A percentile compares a stretch with the other conserved stretches of the same genome.
phyloP scores from a whole-genome alignment of 1,284 basidiomycete genomes.

The Boletus holoroseus region DNA sequence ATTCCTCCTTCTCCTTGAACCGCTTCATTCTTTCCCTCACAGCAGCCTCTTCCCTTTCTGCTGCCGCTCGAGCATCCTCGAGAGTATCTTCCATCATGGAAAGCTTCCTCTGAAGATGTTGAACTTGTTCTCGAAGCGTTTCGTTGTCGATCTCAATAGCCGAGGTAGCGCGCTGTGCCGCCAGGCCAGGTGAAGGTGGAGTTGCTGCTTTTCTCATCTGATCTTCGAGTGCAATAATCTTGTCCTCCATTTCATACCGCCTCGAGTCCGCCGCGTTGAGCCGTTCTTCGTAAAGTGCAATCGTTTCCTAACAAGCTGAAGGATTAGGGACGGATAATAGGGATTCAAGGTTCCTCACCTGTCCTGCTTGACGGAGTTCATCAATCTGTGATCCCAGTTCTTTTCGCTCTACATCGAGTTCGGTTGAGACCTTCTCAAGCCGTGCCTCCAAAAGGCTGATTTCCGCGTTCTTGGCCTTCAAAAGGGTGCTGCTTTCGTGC shows the following conservation, averaged over 20 bases:
- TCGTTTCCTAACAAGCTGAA: conserved; percentile 63
- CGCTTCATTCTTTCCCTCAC: conserved; percentile 63
- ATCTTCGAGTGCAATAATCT: conserved; percentile 60
- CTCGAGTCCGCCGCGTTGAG: conserved; percentile 64
- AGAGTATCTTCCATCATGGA: conserved; percentile 77
- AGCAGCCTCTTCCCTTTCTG: conserved; percentile 70
- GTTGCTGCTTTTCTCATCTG: conserved; percentile 36
- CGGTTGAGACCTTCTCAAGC: conserved; percentile 43
- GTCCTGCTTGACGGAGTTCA: conserved; percentile 77
- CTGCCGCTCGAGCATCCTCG: conserved; percentile 67
- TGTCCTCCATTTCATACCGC: conserved; percentile 75
- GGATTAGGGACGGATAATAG: conserved; percentile 6
- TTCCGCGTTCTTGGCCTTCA: conserved; percentile 53
- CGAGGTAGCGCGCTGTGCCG: conserved; percentile 43
- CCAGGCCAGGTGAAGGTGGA: conserved; percentile 38
- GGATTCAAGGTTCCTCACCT: conserved; percentile 43
- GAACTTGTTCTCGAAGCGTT: conserved; percentile 79
- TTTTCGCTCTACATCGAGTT: conserved; percentile 60
- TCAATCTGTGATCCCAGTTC: conserved; percentile 71
- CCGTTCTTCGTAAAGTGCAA: conserved; percentile 87
- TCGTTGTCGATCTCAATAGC: conserved; percentile 92
- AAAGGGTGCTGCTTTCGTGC: conserved; percentile 45
- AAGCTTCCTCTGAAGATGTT: conserved; percentile 79
- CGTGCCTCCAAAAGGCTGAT: conserved; percentile 49
- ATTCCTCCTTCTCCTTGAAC: conserved; percentile 73